phyloP scores from a whole-genome alignment of 768 basidiomycete genomes.

The Xerocomus spinulosus region DNA sequence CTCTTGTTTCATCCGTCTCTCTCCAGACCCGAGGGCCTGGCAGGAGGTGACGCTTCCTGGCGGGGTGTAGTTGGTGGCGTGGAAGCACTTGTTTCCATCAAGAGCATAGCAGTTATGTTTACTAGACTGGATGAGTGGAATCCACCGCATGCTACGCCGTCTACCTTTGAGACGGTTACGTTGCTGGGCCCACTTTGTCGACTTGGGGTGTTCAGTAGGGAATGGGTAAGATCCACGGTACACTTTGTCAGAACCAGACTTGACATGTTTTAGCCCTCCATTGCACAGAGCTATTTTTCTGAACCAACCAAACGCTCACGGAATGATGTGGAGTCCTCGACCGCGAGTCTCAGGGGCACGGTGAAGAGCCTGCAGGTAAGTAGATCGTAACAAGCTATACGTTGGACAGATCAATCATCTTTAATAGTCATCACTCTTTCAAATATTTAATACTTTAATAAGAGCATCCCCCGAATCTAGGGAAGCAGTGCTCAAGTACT shows the following conservation, averaged over 20 bases:
- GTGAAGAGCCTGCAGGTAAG: slow-evolving; percentile 78
- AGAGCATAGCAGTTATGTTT: slow-evolving; percentile 79
- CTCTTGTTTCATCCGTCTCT: slow-evolving; percentile 64
- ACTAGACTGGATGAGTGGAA: slow-evolving; percentile 73
- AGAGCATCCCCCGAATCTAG: slow-evolving; percentile 73
- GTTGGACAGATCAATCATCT: neutral
- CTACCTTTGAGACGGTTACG: slow-evolving; percentile 58
- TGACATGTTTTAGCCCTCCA: slow-evolving; percentile 51
- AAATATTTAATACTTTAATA: slow-evolving; percentile 84
- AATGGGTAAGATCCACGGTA: slow-evolving; percentile 62
- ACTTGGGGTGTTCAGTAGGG: slow-evolving; percentile 79
- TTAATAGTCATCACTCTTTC: slow-evolving; percentile 64
- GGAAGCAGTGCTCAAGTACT: slow-evolving; percentile 80
- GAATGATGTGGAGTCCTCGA: slow-evolving; percentile 77
- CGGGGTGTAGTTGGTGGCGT: slow-evolving; percentile 79
- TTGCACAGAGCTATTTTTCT: slow-evolving; percentile 79
- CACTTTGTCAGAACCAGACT: neutral
- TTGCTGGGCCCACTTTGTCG: slow-evolving; percentile 83
- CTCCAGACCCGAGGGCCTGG: slow-evolving; percentile 62
- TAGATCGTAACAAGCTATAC: neutral
- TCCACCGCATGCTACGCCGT: slow-evolving; percentile 52
- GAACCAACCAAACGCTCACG: slow-evolving; percentile 73
- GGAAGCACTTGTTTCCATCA: slow-evolving; percentile 74
- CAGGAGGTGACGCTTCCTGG: slow-evolving; percentile 77
- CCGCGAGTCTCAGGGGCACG: slow-evolving; percentile 80